phyloP scores from a whole-genome alignment of 768 basidiomycete species.

The Lactarius vividus region DNA sequence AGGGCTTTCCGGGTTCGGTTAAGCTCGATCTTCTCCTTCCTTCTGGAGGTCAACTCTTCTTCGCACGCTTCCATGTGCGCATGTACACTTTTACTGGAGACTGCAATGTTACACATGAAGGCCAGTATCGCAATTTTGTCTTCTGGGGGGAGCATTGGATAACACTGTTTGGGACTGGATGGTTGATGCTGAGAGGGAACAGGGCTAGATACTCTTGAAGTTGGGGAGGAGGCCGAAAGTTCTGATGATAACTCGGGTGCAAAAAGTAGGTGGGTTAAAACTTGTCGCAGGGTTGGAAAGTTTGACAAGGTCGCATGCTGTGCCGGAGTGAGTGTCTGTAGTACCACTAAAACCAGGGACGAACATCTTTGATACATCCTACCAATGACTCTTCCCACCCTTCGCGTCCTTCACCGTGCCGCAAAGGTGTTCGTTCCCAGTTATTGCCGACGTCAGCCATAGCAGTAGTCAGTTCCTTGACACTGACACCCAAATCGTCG shows the following conservation, averaged over 20 bases:
- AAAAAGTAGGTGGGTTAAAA: constrained; percentile 73
- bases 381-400: constrained; percentile 93
- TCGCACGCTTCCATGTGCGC: constrained; percentile 89
- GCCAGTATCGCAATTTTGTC: constrained; percentile 84
- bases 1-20: constrained; percentile 85
- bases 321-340: constrained; percentile 2
- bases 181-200: constrained; percentile 38
- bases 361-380: constrained; percentile 85
- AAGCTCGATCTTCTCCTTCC: constrained; percentile 95
- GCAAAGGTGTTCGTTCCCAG: constrained; percentile 78
- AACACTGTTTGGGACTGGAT: constrained; percentile 64
- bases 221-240: constrained; percentile 42
- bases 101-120: constrained; percentile 86
- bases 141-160: constrained; percentile 64
- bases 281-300: constrained; percentile 69
- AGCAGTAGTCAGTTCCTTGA: constrained; percentile 61
- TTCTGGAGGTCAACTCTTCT: constrained; percentile 81
- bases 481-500: constrained; percentile 51
- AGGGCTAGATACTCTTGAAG: constrained; percentile 47
- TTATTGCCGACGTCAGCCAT: constrained; percentile 83
- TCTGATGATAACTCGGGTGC: constrained; percentile 54
- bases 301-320: constrained; percentile 73
- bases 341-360: constrained; percentile 36
- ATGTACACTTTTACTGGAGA: constrained; percentile 88
- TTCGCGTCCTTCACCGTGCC: constrained; percentile 68